phyloP scores from a whole-genome alignment of 208 protist species.

The Acanthamoeba triangularis region DNA sequence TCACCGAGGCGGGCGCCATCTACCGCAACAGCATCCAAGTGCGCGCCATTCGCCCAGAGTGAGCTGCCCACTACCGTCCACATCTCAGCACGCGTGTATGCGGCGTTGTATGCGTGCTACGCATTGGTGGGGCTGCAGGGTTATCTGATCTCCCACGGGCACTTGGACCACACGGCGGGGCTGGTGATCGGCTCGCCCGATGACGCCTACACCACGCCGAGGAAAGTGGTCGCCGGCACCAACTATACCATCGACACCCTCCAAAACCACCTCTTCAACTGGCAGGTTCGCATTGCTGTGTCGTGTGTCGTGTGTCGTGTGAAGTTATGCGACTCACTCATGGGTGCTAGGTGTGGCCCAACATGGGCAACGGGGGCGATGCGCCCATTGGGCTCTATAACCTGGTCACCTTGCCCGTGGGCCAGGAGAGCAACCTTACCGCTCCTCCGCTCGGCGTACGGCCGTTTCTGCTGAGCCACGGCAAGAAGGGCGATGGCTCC shows the following conservation, averaged over 20 bases:
- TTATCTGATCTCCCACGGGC: conserved; percentile 4
- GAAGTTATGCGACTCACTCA: background rate
- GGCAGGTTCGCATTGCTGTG: background rate
- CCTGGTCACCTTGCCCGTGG: background rate
- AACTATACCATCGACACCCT: conserved; percentile 22
- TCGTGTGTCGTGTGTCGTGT: background rate
- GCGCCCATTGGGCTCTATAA: background rate
- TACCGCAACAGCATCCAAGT: background rate
- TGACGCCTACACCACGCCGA: background rate
- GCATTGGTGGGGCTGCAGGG: background rate
- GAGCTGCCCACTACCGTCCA: background rate
- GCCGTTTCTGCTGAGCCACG: conserved; percentile 4
- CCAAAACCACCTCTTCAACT: background rate
- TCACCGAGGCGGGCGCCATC: background rate
- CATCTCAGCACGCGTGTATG: background rate
- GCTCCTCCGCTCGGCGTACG: background rate
- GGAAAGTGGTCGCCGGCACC: background rate
- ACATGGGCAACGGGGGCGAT: background rate
- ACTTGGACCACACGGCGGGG: conserved; percentile 4
- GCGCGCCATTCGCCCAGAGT: background rate
- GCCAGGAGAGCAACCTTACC: background rate
- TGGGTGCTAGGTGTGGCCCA: conserved; percentile 8
- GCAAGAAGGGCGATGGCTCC: background rate
- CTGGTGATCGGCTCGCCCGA: conserved; percentile 4
- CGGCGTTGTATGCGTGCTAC: background rate